Conservation (phyloP, 2,329 filamentous ascomycete species). For the Alternaria triticimaculans region DNA sequence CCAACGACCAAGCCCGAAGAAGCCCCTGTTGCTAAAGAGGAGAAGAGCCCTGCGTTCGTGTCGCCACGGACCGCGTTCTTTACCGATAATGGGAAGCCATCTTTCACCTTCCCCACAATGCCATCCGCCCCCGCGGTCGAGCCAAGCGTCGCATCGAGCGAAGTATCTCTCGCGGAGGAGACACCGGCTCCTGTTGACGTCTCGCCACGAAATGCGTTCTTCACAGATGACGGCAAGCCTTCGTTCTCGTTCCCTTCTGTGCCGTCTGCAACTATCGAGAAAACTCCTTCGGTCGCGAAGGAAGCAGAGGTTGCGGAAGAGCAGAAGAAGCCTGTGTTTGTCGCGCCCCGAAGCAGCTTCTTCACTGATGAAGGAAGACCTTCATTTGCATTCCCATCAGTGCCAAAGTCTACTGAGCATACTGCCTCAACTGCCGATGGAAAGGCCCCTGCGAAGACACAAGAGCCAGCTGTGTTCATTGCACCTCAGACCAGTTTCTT, state of each 20-base stretch:
- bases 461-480: background rate
- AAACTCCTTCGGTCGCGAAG: background rate
- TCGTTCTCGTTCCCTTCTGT: slow-evolving; percentile 8
- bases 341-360: slow-evolving; percentile 11
- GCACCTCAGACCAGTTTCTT: slow-evolving; percentile 14
- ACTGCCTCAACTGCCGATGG: background rate
- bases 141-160: background rate
- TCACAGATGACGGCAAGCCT: slow-evolving; percentile 15
- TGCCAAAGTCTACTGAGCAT: background rate
- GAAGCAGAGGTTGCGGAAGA: background rate
- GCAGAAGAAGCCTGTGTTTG: background rate
- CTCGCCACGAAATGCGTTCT: slow-evolving; percentile 14
- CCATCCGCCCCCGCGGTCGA: background rate
- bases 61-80: slow-evolving; percentile 17
- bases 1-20: background rate
- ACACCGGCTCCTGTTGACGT: background rate
- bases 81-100: slow-evolving; percentile 12
- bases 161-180: background rate
- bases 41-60: background rate
- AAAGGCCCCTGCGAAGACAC: background rate
- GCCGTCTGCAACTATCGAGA: background rate
- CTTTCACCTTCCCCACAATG: slow-evolving; percentile 8
- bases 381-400: slow-evolving; percentile 7
- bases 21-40: background rate
- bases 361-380: slow-evolving; percentile 17